Evolutionary conservation across 345 rosid species (phyloP), one percentile per base, ranked within the genome.

Genomic region (Dipteronia dyeriana): DNA sequence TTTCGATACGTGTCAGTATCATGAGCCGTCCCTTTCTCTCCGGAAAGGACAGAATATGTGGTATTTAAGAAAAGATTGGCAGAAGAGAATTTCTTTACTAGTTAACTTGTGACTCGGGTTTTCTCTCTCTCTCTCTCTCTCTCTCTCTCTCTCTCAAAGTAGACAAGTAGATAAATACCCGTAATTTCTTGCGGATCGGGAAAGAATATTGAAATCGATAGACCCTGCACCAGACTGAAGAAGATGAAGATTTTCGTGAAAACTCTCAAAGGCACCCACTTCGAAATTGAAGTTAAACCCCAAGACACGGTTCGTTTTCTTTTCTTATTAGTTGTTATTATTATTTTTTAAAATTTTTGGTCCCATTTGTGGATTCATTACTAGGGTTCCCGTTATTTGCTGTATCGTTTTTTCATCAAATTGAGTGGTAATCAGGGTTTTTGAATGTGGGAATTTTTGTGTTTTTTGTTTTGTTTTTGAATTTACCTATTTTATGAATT

Each of bases 221-320:
- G 64, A 71, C 65, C 60, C 2, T 16, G 16, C 22, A 9, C 12
- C 10, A 69, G 39, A 59, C 9, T 7, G 38, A 19, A 54, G 71
- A 87, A 82, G 89, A 92, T 92, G 94, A 92, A 88, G 93, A 75
- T 90, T 86, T 89, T 83, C 70, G 87, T 92, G 4, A 92, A 90
- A 85, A 90, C 94, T 68, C 90, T 92, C 86, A 92, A 88, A 79
- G 94, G 94, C 19, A 82, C 90, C 43, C 73, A 80, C 83, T 92
- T 92, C 87, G 91, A 90, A 57, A 77, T 92, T 86, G 89, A 92
- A 82, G 97, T 92, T 5, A 84, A 85, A 22, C 91, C 94, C 4
- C 76, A 84, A 57, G 94, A 92, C 75, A 73, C 80, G 86, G 94
- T 92, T 66, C 26, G 71, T 17, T n/a, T 8, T 3, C 1, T 39